These are phyloP conservation scores for Saccharomyces hybrid DNA, from an alignment of 1,139 yeast genomes.

Conservation along the genomic window DNA sequence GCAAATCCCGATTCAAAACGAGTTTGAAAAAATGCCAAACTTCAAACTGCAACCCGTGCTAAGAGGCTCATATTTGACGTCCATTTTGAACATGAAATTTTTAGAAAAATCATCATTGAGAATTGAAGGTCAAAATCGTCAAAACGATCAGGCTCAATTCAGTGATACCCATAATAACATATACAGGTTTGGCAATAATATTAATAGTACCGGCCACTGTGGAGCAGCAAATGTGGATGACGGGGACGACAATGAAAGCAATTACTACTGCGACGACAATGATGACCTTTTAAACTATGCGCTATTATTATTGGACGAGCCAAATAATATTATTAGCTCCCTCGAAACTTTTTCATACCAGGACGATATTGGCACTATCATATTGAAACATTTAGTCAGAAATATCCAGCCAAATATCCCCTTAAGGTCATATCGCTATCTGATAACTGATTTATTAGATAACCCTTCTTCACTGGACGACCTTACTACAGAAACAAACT, in stretches of 20 bases:
- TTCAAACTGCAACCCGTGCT: conserved; percentile 57
- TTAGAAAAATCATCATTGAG: conserved; percentile 16
- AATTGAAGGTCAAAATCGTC: conserved; percentile 10
- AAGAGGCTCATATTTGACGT: conserved; percentile 68
- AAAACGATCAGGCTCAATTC: not conserved
- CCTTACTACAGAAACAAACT: conserved; percentile 5
- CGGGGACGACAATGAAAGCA: conserved; percentile 9
- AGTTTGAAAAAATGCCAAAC: conserved; percentile 58
- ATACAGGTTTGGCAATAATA: conserved; percentile 15
- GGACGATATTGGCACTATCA: conserved; percentile 25
- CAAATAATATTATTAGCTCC: conserved; percentile 64
- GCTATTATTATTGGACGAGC: conserved; percentile 66
- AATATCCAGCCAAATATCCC: conserved; percentile 28
- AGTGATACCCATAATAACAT: conserved; percentile 22
- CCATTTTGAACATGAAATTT: conserved; percentile 38
- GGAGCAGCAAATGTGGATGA: conserved; percentile 23
- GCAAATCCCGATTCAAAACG: conserved; percentile 81
- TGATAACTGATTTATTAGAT: conserved; percentile 25
- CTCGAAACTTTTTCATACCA: conserved; percentile 48
- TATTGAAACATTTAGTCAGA: conserved; percentile 26
- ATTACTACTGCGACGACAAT: conserved; percentile 22
- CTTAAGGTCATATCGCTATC: conserved; percentile 23
- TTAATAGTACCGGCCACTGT: conserved; percentile 19
- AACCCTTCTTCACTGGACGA: not conserved
- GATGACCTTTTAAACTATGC: conserved; percentile 42